A percentile compares a stretch with the other conserved stretches of the same genome.
Conservation (phyloP, 306 rosid species). For the Trifolium pratense region DNA sequence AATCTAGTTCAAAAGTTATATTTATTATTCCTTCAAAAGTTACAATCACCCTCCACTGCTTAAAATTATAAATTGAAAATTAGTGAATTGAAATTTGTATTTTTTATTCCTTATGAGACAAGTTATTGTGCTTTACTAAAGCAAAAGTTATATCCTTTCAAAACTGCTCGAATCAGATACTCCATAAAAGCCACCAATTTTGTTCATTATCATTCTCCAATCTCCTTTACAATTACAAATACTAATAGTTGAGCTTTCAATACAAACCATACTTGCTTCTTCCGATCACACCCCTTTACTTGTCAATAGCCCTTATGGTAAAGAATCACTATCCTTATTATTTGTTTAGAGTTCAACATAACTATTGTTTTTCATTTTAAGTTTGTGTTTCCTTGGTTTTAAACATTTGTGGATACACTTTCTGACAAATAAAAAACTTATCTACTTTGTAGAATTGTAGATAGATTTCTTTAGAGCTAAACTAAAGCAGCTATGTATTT, state of each 20-base stretch:
- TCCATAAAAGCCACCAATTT: conserved; percentile 6
- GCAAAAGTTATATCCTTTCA: conserved; percentile 34
- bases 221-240: neutral
- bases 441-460: neutral
- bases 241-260: neutral
- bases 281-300: neutral
- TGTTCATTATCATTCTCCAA: conserved; percentile 5
- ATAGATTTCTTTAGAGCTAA: neutral
- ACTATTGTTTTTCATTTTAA: neutral
- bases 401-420: neutral
- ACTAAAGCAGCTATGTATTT: neutral
- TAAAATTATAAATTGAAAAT: neutral
- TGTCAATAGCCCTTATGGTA: conserved; percentile 39
- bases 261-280: neutral
- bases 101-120: conserved; percentile 1
- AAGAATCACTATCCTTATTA: neutral
- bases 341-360: neutral
- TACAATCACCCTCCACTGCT: neutral
- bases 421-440: no score
- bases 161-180: conserved; percentile 51
- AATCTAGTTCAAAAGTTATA: no score
- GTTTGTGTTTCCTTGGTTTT: conserved; percentile 1
- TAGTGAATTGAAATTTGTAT: neutral
- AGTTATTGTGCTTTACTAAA: neutral
- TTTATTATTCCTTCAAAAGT: no score